These are phyloP conservation scores for Yamadazyma akitaensis DNA, from an alignment of 805 yeast genomes.

Conservation along the genomic window DNA sequence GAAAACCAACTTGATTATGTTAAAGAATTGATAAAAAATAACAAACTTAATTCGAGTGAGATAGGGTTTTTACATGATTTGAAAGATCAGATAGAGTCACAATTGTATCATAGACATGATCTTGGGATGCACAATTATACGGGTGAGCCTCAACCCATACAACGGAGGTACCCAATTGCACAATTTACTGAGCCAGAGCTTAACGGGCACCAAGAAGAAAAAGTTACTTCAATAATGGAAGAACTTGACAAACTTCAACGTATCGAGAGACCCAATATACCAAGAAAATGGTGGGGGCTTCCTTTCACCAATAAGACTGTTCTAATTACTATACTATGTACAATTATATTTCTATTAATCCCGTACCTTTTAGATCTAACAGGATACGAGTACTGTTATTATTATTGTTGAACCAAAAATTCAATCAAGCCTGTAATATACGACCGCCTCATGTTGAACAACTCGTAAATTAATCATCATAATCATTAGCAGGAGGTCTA, in stretches of 20 bases:
- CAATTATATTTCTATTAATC: slow-evolving; percentile 10
- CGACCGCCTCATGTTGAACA: neutral
- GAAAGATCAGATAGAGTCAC: slow-evolving; percentile 3
- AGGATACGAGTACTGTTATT: slow-evolving; percentile 40
- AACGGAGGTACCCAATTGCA: neutral
- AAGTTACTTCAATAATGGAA: slow-evolving; percentile 3
- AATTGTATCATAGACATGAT: neutral
- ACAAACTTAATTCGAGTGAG: slow-evolving; percentile 6
- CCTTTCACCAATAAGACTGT: slow-evolving; percentile 3
- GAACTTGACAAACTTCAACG: slow-evolving; percentile 6
- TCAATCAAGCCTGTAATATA: slow-evolving; percentile 1
- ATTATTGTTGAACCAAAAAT: slow-evolving; percentile 24
- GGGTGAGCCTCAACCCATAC: neutral
- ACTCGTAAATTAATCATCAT: slow-evolving; percentile 46
- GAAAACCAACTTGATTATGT: slow-evolving; percentile 9
- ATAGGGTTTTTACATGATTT: slow-evolving; percentile 8
- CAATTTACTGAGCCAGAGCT: neutral
- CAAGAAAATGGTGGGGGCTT: neutral
- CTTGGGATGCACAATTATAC: neutral
- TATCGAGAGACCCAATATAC: neutral
- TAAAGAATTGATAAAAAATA: slow-evolving; percentile 5
- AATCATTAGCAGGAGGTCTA: slow-evolving; percentile 84
- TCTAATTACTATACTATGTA: slow-evolving; percentile 10
- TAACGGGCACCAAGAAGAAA: neutral
- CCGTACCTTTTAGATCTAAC: slow-evolving; percentile 4